phyloP scores from a whole-genome alignment of 139 green algal species.

The Edaphochlamys debaryana region DNA sequence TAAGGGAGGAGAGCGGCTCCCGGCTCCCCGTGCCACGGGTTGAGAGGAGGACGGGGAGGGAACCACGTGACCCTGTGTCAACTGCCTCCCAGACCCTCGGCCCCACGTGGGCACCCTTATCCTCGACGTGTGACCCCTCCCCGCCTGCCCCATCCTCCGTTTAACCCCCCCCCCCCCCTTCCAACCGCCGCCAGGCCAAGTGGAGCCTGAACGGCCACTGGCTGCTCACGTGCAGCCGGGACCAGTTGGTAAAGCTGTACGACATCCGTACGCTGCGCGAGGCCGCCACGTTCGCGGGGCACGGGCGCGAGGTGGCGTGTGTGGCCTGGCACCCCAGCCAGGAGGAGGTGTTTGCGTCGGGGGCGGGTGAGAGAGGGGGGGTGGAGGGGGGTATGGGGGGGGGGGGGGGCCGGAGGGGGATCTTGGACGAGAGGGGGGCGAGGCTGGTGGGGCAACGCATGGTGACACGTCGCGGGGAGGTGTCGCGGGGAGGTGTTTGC shows the following conservation, averaged over 20 bases:
- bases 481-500: too few relatives aligned
- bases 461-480: background rate
- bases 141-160: too few relatives aligned
- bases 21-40: too few relatives aligned
- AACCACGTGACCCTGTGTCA: too few relatives aligned
- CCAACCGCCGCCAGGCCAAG: constrained; percentile 58
- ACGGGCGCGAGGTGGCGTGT: constrained; percentile 82
- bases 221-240: constrained; percentile 80
- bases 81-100: too few relatives aligned
- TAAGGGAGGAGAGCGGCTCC: too few relatives aligned
- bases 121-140: too few relatives aligned
- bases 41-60: too few relatives aligned
- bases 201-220: constrained; percentile 94
- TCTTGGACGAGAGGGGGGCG: background rate
- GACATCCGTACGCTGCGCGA: constrained; percentile 78
- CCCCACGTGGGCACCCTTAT: too few relatives aligned
- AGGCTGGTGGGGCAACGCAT: background rate
- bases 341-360: constrained; percentile 86
- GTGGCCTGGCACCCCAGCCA: constrained; percentile 89
- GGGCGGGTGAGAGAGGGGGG: background rate
- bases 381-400: too few relatives aligned
- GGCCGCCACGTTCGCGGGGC: constrained; percentile 78
- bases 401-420: too few relatives aligned
- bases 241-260: constrained; percentile 84
- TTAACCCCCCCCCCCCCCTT: too few relatives aligned